Conservation (phyloP, 1,139 yeast genomes). For the Saccharomycopsis crataegensis region DNA sequence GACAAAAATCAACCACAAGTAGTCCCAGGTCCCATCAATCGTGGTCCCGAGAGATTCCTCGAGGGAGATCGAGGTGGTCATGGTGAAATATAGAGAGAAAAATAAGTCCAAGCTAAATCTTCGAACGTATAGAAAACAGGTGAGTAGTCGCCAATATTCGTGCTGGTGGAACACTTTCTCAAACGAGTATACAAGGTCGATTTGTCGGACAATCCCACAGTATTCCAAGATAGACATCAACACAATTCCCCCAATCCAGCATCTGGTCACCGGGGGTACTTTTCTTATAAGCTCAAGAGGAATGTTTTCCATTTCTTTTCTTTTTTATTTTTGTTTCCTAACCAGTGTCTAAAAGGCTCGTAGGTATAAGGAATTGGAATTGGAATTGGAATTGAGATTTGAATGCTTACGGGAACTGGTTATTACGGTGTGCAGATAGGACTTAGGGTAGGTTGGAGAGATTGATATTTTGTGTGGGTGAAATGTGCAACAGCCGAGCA, state of each 20-base stretch:
- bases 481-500: too few species aligned
- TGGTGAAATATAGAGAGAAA: conserved; percentile 3
- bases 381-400: too few species aligned
- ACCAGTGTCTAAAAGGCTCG: too few species aligned
- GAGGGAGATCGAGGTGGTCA: conserved; percentile 6
- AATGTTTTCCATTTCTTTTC: conserved; percentile 13
- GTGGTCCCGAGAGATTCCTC: conserved; percentile 11
- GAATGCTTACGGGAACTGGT: too few species aligned
- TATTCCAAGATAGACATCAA: conserved; percentile 5
- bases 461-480: too few species aligned
- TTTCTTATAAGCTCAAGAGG: conserved; percentile 5
- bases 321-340: not conserved
- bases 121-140: conserved; percentile 14
- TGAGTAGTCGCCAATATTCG: conserved; percentile 18
- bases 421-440: too few species aligned
- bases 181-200: conserved; percentile 12
- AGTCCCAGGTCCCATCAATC: conserved; percentile 3
- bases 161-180: conserved; percentile 8
- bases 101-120: conserved; percentile 10
- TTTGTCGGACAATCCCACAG: conserved; percentile 3
- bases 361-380: too few species aligned
- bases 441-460: too few species aligned
- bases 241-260: conserved; percentile 12
- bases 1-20: conserved; percentile 14
- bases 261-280: conserved; percentile 19